Percentiles rank a stretch among this genome's conserved stretches.
Evolutionary conservation across 768 basidiomycete genomes (phyloP).

Genomic region (Roridomyces roridus): DNA sequence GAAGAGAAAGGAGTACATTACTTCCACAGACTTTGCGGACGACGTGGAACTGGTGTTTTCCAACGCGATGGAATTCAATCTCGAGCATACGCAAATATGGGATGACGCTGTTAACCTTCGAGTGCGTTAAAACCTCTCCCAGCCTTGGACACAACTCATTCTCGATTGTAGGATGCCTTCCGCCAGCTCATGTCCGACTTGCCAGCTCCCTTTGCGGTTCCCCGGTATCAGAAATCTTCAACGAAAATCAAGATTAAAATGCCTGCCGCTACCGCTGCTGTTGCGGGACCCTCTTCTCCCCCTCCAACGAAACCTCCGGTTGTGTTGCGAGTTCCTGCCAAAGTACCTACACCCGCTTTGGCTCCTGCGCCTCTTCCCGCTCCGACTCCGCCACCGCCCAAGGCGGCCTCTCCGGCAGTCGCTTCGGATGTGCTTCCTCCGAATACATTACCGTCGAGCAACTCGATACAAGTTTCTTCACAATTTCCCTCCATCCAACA

Average conservation of each 20-base stretch:
- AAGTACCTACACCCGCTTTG: constrained; percentile 26
- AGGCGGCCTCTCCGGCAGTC: constrained; percentile 29
- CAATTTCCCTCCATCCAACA: constrained; percentile 17
- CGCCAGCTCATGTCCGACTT: constrained; percentile 80
- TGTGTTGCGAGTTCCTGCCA: constrained; percentile 45
- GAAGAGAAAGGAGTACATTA: constrained; percentile 78
- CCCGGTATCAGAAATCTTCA: constrained; percentile 63
- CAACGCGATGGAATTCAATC: constrained; percentile 90
- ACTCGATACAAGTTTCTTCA: constrained; percentile 24
- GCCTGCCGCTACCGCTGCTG: constrained; percentile 47
- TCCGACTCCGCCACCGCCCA: constrained; percentile 31
- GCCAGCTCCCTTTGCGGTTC: constrained; percentile 67
- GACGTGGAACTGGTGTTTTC: constrained; percentile 92
- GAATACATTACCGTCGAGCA: constrained; percentile 23
- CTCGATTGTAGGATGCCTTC: constrained; percentile 65
- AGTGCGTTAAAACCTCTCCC: constrained; percentile 42
- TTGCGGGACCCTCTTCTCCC: constrained; percentile 30
- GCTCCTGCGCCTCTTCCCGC: constrained; percentile 28
- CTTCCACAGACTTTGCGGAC: constrained; percentile 72
- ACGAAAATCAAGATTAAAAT: constrained; percentile 79
- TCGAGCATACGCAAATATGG: constrained; percentile 84
- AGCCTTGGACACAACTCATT: constrained; percentile 12
- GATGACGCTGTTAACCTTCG: constrained; percentile 74
- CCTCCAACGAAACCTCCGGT: constrained; percentile 30
- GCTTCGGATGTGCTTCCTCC: constrained; percentile 9